A percentile compares a stretch with the other conserved stretches of the same genome.
These are phyloP conservation scores for Cercospora sp. DNA, from an alignment of 2,329 filamentous ascomycete species.

Conservation along the genomic window DNA sequence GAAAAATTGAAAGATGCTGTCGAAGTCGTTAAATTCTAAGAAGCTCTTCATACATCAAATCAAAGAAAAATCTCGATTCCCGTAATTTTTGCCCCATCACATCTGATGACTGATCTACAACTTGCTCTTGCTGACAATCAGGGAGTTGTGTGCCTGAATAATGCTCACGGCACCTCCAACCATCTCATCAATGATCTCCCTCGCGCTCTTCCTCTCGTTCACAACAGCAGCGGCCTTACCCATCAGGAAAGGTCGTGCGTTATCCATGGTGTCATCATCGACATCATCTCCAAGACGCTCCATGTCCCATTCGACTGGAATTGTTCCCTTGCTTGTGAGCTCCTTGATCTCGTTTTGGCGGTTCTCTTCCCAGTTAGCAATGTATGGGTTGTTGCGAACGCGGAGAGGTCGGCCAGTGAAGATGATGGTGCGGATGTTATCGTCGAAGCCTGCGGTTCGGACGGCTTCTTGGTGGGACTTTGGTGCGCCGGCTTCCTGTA, in stretches of 20 bases:
- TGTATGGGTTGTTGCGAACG: conserved; percentile 91
- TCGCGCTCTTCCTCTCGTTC: conserved; percentile 87
- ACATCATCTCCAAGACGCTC: conserved; percentile 70
- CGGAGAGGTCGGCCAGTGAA: conserved; percentile 95
- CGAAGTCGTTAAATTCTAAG: conserved; percentile 3
- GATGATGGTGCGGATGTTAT: conserved; percentile 96
- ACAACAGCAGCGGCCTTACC: conserved; percentile 93
- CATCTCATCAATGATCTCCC: conserved; percentile 91
- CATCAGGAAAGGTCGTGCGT: conserved; percentile 90
- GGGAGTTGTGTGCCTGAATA: conserved; percentile 33
- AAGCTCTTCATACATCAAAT: conserved; percentile 7
- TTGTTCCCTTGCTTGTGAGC: conserved; percentile 81
- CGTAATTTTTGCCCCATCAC: not conserved
- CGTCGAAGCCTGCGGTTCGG: conserved; percentile 84
- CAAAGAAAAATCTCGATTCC: not conserved
- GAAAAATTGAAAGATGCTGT: not conserved
- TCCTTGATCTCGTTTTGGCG: conserved; percentile 87
- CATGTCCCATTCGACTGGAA: conserved; percentile 92
- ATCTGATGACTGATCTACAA: conserved; percentile 30
- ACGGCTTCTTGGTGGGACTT: conserved; percentile 95
- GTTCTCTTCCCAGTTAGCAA: conserved; percentile 94
- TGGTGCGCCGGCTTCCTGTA: conserved; percentile 80
- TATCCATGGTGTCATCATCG: conserved; percentile 85
- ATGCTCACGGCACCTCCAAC: conserved; percentile 67
- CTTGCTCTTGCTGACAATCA: conserved; percentile 40